Conservation (phyloP, 2,329 filamentous ascomycete genomes). For the Penicillium griseofulvum region DNA sequence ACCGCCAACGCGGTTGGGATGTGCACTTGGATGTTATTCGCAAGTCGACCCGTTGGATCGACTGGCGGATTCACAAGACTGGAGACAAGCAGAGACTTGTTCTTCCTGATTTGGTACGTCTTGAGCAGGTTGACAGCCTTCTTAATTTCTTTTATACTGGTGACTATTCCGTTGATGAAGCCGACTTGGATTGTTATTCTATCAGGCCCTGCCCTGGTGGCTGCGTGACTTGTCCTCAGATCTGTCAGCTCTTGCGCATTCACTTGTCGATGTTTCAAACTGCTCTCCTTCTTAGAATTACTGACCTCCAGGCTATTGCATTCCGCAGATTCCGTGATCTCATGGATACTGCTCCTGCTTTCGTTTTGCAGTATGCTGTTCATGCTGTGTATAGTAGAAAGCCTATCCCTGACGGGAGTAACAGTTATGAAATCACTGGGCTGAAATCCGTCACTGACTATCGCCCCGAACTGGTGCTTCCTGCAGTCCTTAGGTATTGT, state of each 20-base stretch:
- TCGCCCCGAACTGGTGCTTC: constrained; percentile 4
- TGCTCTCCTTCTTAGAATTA: constrained; percentile 11
- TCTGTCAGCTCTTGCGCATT: constrained; percentile 6
- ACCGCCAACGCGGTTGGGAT: background rate
- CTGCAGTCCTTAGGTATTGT: constrained; percentile 6
- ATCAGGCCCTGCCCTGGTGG: background rate
- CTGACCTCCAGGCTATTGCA: constrained; percentile 8
- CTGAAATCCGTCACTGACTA: background rate
- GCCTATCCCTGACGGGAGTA: background rate
- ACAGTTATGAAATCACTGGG: background rate
- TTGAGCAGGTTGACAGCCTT: constrained; percentile 2
- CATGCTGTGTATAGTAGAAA: constrained; percentile 2
- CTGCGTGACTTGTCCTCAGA: constrained; percentile 8
- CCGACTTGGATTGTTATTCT: background rate
- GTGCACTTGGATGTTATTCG: constrained; percentile 1
- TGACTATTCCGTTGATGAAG: constrained; percentile 10
- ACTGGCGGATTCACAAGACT: background rate
- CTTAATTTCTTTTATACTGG: constrained; percentile 12
- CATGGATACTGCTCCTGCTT: constrained; percentile 6
- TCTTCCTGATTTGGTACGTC: background rate
- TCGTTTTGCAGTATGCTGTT: constrained; percentile 6
- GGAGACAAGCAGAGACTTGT: background rate
- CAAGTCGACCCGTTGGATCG: constrained; percentile 1
- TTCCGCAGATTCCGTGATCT: constrained; percentile 4
- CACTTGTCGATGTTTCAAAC: constrained; percentile 14